Conservation (phyloP, 495 filamentous ascomycete genomes). For the Penicillium coffeae region DNA sequence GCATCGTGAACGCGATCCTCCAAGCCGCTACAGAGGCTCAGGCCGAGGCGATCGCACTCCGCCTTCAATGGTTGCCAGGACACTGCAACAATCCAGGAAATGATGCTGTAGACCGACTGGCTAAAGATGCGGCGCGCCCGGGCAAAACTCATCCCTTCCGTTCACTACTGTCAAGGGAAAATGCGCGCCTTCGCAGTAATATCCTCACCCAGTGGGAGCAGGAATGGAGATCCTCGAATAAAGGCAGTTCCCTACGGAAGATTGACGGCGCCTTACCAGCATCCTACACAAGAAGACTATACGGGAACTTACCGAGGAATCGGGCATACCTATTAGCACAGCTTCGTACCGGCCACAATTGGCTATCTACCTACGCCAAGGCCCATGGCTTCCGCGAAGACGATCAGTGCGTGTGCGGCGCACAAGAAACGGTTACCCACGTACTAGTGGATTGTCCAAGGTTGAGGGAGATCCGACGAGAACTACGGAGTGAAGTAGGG, state of each 20-base stretch:
- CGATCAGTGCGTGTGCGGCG: too few relatives aligned
- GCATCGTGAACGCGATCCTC: constrained; percentile 17
- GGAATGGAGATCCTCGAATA: constrained; percentile 10
- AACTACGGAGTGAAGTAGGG: background rate
- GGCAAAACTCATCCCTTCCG: constrained; percentile 16
- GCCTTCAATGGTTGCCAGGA: too few relatives aligned
- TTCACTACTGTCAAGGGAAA: constrained; percentile 14
- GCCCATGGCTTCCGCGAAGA: too few relatives aligned
- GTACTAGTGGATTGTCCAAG: background rate
- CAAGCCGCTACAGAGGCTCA: constrained; percentile 12
- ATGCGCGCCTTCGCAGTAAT: background rate
- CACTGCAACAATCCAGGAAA: too few relatives aligned
- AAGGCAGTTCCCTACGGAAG: constrained; percentile 10
- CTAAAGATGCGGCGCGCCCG: constrained; percentile 5
- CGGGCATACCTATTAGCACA: too few relatives aligned
- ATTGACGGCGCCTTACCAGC: constrained; percentile 15
- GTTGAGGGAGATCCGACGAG: background rate
- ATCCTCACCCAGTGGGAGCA: constrained; percentile 13
- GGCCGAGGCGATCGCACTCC: too few relatives aligned
- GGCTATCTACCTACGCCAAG: too few relatives aligned
- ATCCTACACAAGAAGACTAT: constrained; percentile 12
- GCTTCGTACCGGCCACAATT: too few relatives aligned
- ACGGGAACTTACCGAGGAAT: constrained; percentile 11
- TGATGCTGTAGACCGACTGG: too few relatives aligned
- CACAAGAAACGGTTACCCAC: background rate